Evolutionary conservation across 2,329 filamentous ascomycete genomes (phyloP), one percentile per base, ranked within the genome.

Genomic region (Fusarium camptoceras): DNA sequence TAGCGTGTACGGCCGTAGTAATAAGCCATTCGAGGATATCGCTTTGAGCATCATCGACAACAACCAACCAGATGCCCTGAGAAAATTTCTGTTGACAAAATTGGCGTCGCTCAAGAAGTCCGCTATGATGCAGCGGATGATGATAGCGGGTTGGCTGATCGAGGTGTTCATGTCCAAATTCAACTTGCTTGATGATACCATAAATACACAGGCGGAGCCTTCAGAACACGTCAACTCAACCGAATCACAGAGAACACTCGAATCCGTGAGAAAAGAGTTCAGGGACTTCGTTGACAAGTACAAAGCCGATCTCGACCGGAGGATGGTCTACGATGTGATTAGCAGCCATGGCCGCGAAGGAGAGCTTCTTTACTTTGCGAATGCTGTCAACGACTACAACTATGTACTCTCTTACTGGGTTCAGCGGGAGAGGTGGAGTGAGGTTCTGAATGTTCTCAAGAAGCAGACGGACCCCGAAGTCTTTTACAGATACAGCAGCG

Each of bases 91-190:
- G 7, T 80, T 95, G 24, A 92, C 94, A 0, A 98, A 97, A 80
- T 84, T 99, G 31, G 86, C 88, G 10, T 91, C 88, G 1, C 90
- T 94, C 76, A 97, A 94, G 79, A 97, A 94, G 79, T 88, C 91
- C 2, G 90, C 91, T 2, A 84, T 91, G 30, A 99, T 99, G 94
- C 96, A 99, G 80, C 87, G 95, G 62, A 92, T 93, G 70, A 97
- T 99, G 94, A 90, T 98, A 71, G 93, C 95, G 3, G 94, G 92
- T 71, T 99, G 96, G 96, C 87, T 99, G 44, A 86, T 98, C 12
- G 96, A 99, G 79, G 87, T 98, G 3, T 99, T 95, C 80, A 99
- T 99, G 94, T 93, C 94, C 8, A 98, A 97, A 80, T 86, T 99
- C 43, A 98, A 99, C 78, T 91, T 92, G 5, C 86, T 99, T 6